Conservation (phyloP, 148 eudicot species). For the Polygonum maritimum region DNA sequence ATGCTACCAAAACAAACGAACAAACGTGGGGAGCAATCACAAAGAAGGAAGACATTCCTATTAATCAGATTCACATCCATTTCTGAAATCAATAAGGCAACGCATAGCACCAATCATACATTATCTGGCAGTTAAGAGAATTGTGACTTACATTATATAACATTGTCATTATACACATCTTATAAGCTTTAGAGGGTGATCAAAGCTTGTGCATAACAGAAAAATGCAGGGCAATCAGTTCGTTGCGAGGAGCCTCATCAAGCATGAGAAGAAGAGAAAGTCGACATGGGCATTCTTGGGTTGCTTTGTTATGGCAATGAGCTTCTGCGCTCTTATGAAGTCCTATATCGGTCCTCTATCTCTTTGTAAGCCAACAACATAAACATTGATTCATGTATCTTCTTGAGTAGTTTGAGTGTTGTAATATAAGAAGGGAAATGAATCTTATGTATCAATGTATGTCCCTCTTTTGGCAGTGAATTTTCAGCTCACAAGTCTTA, state of each 20-base stretch:
- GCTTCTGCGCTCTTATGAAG: slow-evolving; percentile 19
- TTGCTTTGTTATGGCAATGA: slow-evolving; percentile 20
- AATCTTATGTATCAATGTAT: not conserved
- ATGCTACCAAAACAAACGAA: not conserved
- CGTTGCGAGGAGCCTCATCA: slow-evolving; percentile 23
- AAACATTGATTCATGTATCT: not conserved
- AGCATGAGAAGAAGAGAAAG: slow-evolving; percentile 16
- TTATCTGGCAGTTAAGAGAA: not conserved
- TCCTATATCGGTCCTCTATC: slow-evolving; percentile 19
- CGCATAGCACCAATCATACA: not conserved
- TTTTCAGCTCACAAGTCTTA: slow-evolving; percentile 9
- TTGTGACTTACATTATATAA: not conserved
- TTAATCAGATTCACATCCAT: not conserved
- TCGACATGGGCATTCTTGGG: slow-evolving; percentile 17
- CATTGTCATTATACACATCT: not conserved
- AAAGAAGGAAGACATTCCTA: not conserved
- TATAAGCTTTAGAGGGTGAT: not conserved
- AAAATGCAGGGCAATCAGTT: slow-evolving; percentile 24
- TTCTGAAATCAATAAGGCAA: not conserved
- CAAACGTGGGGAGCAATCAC: slow-evolving; percentile 5
- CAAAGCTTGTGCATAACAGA: not conserved
- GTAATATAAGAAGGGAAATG: too few species aligned
- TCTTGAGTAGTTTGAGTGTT: too few species aligned
- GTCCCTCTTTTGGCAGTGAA: slow-evolving; percentile 11
- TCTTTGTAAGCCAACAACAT: slow-evolving; percentile 15